Base-by-base conservation (phyloP, 2,329 filamentous ascomycete species). In the Magnaporthiopsis incrustans region DNA sequence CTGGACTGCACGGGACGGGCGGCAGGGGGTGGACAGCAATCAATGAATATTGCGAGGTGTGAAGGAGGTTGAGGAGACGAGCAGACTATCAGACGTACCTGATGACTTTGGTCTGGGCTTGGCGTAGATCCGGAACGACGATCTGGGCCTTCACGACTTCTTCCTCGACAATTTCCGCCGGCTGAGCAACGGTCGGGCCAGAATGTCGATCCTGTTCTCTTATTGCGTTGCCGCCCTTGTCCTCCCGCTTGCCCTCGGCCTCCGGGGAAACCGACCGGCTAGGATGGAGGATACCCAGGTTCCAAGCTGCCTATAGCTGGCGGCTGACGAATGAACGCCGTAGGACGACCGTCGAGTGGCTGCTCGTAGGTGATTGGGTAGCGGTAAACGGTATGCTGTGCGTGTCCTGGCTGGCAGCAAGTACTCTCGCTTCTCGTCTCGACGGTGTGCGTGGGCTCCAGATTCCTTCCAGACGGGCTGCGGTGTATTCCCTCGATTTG, bases 1-100 rank as follows among this genome's bases (percentile, higher is more conserved):
- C 26, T 60, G 32, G 58, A 60, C 11, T 33, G 58, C 25, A 27
- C 57, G 62, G 57, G 53, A 63, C 22, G 27, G 33, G 15, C 35
- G 60, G 30, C 60, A 61, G 60, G 60, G 60, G 60, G 60, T 61
- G 60, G 38, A 27, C 25, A 12, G 44, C 38, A 61, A 61, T 33
- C 33, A 61, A 61, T 12, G 38, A 44, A 61, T 22, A 61, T 61
- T 61, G 38, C n/a, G 14, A 44, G 60, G 44, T 26, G 33, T 57
- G 60, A 30, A 25, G 38, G 11, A 50, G 25, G 60, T 22, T 56
- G 44, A n/a, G 30, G 30, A 50, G 18, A 63, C 35, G 35, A 59
- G 56, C 27, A 11, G 25, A 50, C 62, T 60, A 56, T n/a, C 60
- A 50, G 12, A 61, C 60, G 53, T 61, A 61, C 60, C 60, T 61